Evolutionary conservation across 2,329 filamentous ascomycete species (phyloP).

Genomic region (Penicillium brevicompactum): DNA sequence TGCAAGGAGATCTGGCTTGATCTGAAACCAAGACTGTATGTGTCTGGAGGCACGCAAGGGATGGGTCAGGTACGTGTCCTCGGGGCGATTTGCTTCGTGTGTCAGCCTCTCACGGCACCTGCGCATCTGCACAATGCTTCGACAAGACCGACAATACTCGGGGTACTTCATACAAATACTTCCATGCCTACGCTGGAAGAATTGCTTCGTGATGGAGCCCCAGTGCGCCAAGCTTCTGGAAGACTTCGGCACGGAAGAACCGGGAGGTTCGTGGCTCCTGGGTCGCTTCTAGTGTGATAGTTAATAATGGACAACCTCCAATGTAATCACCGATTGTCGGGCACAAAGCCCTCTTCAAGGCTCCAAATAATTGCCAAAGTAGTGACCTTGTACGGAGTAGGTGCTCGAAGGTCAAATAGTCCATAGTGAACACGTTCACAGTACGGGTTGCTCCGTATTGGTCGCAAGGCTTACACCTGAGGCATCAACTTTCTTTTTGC

Average conservation of each 20-base stretch:
- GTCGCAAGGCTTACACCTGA: conserved; percentile 1
- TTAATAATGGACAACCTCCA: not conserved
- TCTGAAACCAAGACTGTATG: conserved; percentile 11
- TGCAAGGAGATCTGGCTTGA: conserved; percentile 17
- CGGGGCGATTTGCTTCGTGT: not conserved
- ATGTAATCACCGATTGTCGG: not conserved
- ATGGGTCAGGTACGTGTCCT: conserved; percentile 28
- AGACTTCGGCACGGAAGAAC: conserved; percentile 5
- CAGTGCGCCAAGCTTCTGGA: conserved; percentile 2
- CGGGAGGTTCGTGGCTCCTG: not conserved
- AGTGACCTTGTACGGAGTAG: not conserved
- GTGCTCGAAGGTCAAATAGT: not conserved
- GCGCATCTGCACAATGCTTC: too few relatives aligned
- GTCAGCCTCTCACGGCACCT: not conserved
- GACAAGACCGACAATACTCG: too few relatives aligned
- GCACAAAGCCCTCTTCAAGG: too few relatives aligned
- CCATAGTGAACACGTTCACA: conserved; percentile 1
- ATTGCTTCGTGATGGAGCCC: not conserved
- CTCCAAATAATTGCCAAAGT: too few relatives aligned
- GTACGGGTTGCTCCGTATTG: not conserved
- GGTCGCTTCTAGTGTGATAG: not conserved
- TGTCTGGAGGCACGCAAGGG: conserved; percentile 22
- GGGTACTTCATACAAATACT: too few relatives aligned
- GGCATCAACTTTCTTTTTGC: conserved; percentile 6
- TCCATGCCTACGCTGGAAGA: not conserved